Percentiles rank a stretch among this genome's conserved stretches.
These are phyloP conservation scores for Taphrina betulina DNA, from an alignment of 1,139 yeast species.

Conservation along the genomic window DNA sequence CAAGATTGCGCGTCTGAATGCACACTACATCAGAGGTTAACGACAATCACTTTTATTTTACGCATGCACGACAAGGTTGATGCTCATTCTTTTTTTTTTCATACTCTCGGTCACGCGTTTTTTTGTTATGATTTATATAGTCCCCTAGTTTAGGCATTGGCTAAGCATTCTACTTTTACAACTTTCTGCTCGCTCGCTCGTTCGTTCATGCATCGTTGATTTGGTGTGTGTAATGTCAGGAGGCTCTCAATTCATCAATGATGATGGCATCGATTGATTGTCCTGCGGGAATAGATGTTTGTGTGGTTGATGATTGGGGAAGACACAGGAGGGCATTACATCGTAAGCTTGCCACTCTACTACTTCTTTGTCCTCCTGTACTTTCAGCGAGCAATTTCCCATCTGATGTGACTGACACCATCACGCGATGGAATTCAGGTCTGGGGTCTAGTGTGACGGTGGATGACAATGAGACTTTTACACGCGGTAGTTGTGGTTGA, in stretches of 20 bases:
- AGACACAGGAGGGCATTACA: constrained; percentile 51
- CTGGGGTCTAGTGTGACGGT: constrained; percentile 49
- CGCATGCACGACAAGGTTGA: background rate
- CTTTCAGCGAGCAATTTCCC: constrained; percentile 45
- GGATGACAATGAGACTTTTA: constrained; percentile 38
- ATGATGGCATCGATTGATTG: no score
- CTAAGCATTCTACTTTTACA: background rate
- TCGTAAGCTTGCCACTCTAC: constrained; percentile 51
- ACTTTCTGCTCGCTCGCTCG: background rate
- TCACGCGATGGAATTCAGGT: constrained; percentile 54
- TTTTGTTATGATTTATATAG: no score
- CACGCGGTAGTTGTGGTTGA: background rate
- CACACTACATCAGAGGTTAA: constrained; percentile 4
- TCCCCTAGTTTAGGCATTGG: no score
- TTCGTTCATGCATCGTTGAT: background rate
- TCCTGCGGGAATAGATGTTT: no score
- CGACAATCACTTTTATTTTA: no score
- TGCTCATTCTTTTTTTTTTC: background rate
- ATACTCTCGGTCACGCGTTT: background rate
- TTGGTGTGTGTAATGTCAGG: background rate
- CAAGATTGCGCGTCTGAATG: constrained; percentile 23
- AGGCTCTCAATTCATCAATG: constrained; percentile 3
- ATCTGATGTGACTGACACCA: constrained; percentile 38
- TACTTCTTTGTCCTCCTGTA: constrained; percentile 54
- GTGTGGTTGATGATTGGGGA: no score